Evolutionary conservation across 768 basidiomycete genomes (phyloP).

Genomic region (Tubosaeta sp.): DNA sequence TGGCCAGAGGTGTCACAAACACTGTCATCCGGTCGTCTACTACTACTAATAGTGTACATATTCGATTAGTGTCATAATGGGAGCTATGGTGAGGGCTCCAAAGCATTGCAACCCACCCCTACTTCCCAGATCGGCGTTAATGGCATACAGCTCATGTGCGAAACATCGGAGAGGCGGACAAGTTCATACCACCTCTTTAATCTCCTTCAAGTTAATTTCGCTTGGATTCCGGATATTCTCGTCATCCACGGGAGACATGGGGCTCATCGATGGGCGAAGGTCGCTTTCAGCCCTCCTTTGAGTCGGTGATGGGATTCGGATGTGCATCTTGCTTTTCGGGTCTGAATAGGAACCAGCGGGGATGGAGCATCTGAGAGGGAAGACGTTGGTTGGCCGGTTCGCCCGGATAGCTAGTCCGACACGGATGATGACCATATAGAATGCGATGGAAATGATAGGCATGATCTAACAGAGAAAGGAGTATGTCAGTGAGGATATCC

Average conservation of each 20-base stretch:
- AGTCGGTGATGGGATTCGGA: background rate
- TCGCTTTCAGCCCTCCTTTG: background rate
- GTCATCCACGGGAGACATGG: background rate
- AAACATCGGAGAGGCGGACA: background rate
- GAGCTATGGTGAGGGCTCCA: no score
- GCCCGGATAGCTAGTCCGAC: background rate
- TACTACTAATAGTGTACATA: background rate
- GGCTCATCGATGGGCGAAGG: background rate
- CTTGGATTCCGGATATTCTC: conserved; percentile 11
- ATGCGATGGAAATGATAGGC: conserved; percentile 13
- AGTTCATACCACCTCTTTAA: background rate
- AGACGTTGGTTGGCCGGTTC: background rate
- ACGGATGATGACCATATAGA: conserved; percentile 17
- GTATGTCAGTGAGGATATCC: background rate
- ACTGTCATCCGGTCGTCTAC: background rate
- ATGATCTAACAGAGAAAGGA: background rate
- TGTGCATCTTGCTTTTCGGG: background rate
- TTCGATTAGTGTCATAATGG: background rate
- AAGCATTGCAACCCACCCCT: no score
- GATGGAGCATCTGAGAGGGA: background rate
- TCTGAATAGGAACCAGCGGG: background rate
- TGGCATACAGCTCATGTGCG: background rate
- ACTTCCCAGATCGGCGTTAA: background rate
- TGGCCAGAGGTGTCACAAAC: no score
- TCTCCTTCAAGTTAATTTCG: background rate